phyloP scores from a whole-genome alignment of 2,329 filamentous ascomycete species.

The Trichoderma lentiforme region DNA sequence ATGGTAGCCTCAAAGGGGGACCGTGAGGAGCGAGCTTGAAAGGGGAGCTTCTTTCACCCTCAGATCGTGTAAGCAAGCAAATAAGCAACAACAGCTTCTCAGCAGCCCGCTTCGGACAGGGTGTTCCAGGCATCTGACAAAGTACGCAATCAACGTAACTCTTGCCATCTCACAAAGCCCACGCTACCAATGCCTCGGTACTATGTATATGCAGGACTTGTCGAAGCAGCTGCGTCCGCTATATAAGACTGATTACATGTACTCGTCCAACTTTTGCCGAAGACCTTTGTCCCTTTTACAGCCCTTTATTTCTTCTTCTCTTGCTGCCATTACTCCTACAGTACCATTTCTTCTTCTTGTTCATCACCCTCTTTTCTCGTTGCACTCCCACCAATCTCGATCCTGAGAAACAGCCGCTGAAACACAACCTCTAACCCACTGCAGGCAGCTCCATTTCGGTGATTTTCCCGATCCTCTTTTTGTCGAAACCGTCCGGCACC shows the following conservation, averaged over 20 bases:
- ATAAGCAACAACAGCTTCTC: not conserved
- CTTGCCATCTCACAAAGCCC: not conserved
- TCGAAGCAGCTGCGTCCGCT: not conserved
- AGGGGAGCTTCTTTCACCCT: not conserved
- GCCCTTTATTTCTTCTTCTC: not conserved
- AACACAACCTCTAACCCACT: not conserved
- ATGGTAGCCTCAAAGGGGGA: not conserved
- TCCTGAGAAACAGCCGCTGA: not conserved
- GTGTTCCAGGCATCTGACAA: not conserved
- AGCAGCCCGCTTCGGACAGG: not conserved
- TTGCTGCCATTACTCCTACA: not conserved
- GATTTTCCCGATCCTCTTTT: constrained; percentile 1
- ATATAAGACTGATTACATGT: not conserved
- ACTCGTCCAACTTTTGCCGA: not conserved
- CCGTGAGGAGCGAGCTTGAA: not conserved
- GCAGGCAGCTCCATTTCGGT: not conserved
- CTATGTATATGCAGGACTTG: not conserved
- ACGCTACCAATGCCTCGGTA: not conserved
- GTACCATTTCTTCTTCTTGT: not conserved
- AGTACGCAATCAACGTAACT: not conserved
- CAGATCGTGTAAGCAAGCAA: not conserved
- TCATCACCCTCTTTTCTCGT: not conserved
- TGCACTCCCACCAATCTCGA: not conserved
- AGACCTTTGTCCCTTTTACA: not conserved
- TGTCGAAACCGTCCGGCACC: not conserved